phyloP scores from a whole-genome alignment of 352 stramenopile genomes.

The Blastocystis sp. region DNA sequence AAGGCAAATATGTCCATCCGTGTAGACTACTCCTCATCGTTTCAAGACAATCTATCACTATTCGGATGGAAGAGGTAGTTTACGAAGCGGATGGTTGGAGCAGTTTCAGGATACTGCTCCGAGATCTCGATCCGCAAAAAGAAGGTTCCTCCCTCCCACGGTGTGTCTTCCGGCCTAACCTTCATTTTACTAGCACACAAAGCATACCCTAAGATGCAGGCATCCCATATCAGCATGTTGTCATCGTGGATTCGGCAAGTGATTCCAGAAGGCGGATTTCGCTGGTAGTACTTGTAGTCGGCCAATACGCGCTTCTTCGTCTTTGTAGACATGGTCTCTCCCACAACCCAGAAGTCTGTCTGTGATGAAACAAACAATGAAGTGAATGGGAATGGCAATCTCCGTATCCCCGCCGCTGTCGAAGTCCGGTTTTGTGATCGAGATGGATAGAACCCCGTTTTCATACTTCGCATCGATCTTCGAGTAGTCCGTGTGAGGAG shows the following conservation, averaged over 20 bases:
- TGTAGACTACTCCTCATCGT: constrained; percentile 77
- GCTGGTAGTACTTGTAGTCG: constrained; percentile 49
- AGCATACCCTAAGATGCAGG: constrained; percentile 82
- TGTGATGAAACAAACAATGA: constrained; percentile 4
- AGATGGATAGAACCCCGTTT: constrained; percentile 21
- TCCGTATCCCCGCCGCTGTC: not conserved
- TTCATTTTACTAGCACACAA: not conserved
- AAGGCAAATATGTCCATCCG: constrained; percentile 87
- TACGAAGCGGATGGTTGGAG: constrained; percentile 92
- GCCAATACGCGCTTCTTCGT: constrained; percentile 26
- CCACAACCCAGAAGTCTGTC: not conserved
- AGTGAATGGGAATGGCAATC: constrained; percentile 25
- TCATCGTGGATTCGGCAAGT: constrained; percentile 66
- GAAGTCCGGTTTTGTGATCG: constrained; percentile 18
- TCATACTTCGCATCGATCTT: constrained; percentile 29
- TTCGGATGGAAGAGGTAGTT: constrained; percentile 99
- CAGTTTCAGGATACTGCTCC: constrained; percentile 99
- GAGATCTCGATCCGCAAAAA: constrained; percentile 84
- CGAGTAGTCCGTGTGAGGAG: constrained; percentile 7
- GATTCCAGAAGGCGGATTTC: constrained; percentile 42
- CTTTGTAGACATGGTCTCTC: constrained; percentile 57
- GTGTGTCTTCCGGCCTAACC: constrained; percentile 90
- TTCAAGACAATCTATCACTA: constrained; percentile 72
- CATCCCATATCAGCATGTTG: constrained; percentile 74
- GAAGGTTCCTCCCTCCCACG: constrained; percentile 89